Evolutionary conservation across 805 yeast species (phyloP).

Genomic region (Starmerella asiatica): DNA sequence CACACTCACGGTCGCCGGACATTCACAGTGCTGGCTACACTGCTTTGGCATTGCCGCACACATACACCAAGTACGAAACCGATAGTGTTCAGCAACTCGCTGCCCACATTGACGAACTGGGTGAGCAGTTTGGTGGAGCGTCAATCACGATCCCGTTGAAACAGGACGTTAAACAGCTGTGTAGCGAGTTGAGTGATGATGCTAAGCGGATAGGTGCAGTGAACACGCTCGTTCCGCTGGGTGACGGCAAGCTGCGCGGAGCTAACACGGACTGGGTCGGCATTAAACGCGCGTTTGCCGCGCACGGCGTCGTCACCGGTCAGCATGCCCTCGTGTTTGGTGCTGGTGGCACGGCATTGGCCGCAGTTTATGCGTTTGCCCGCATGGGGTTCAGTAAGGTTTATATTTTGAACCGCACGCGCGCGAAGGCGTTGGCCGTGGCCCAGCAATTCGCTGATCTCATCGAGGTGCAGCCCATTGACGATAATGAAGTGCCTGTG

Average conservation of each 20-base stretch:
- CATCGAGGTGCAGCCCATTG: constrained; percentile 38
- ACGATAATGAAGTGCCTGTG: constrained; percentile 33
- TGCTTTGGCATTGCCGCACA: constrained; percentile 63
- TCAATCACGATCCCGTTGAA: constrained; percentile 92
- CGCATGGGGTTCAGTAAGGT: constrained; percentile 64
- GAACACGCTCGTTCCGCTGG: constrained; percentile 62
- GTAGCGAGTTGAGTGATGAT: constrained; percentile 55
- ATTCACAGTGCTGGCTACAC: constrained; percentile 72
- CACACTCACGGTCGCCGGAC: constrained; percentile 79
- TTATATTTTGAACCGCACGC: constrained; percentile 70
- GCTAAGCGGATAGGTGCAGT: constrained; percentile 85
- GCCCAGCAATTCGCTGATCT: constrained; percentile 42
- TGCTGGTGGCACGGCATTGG: constrained; percentile 95
- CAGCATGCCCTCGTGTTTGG: constrained; percentile 69
- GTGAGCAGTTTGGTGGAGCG: constrained; percentile 68
- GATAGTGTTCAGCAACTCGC: constrained; percentile 45
- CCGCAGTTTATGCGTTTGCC: constrained; percentile 79
- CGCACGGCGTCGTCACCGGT: constrained; percentile 40
- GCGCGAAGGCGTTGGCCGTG: constrained; percentile 47
- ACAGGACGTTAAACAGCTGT: constrained; percentile 56
- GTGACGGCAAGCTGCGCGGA: constrained; percentile 38
- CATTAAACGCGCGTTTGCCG: constrained; percentile 50
- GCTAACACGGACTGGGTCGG: constrained; percentile 97
- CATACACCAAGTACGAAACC: constrained; percentile 56
- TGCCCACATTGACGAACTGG: constrained; percentile 35